Conservation (phyloP, 164 flowering plant genomes). For the grape (Vitis vinifera) region DNA sequence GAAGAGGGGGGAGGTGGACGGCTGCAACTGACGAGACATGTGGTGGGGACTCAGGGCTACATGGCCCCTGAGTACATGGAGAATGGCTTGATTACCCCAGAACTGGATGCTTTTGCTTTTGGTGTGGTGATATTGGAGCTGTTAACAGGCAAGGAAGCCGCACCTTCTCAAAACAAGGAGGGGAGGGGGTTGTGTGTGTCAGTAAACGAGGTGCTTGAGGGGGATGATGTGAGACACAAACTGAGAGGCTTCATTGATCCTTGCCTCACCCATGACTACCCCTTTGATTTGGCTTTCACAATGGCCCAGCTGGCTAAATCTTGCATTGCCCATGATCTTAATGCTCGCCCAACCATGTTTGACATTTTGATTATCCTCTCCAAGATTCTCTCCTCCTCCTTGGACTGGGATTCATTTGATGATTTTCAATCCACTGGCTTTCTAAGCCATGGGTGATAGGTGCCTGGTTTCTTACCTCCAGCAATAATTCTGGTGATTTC, state of each 20-base stretch:
- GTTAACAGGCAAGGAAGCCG: conserved; percentile 61
- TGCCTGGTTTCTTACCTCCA: no score
- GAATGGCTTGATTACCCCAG: conserved; percentile 60
- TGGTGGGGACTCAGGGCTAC: conserved; percentile 70
- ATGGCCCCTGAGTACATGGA: conserved; percentile 77
- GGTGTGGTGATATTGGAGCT: conserved; percentile 75
- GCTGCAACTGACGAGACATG: conserved; percentile 55
- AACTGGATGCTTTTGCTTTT: conserved; percentile 67
- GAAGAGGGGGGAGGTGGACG: conserved; percentile 20
- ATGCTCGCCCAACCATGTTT: conserved; percentile 46
- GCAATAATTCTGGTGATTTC: no score
- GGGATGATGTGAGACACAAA: conserved; percentile 57
- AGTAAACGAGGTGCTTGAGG: conserved; percentile 44
- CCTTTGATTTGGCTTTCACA: conserved; percentile 59
- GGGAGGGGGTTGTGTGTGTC: conserved; percentile 16
- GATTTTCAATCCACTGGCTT: conserved; percentile 39
- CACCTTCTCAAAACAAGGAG: neutral
- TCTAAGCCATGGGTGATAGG: conserved; percentile 26
- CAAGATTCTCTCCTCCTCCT: conserved; percentile 55
- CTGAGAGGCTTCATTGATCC: conserved; percentile 51
- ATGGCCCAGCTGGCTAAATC: conserved; percentile 55
- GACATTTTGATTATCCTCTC: conserved; percentile 50
- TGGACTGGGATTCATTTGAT: conserved; percentile 74
- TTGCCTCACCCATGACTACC: conserved; percentile 43
- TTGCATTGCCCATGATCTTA: conserved; percentile 57